Conservation (phyloP, 2,329 filamentous ascomycete species). For the Dendryphion nanum region DNA sequence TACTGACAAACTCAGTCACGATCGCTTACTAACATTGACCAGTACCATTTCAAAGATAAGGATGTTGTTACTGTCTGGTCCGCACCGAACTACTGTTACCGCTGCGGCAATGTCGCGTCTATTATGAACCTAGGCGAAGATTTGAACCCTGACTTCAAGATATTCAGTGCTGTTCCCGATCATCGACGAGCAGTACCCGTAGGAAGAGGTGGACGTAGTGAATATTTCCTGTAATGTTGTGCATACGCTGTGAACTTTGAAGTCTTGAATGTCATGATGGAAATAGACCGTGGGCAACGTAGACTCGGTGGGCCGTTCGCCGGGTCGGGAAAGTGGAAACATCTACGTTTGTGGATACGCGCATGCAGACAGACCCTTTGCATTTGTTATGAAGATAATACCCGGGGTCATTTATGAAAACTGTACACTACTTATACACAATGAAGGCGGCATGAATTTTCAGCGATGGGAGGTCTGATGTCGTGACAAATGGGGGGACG, state of each 20-base stretch:
- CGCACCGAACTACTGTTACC: slow-evolving; percentile 94
- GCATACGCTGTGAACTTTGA: slow-evolving; percentile 13
- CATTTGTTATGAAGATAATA: slow-evolving; percentile 19
- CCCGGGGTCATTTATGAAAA: slow-evolving; percentile 7
- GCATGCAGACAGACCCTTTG: slow-evolving; percentile 8
- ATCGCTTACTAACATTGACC: slow-evolving; percentile 16
- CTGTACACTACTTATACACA: slow-evolving; percentile 12
- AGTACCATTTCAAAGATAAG: slow-evolving; percentile 93
- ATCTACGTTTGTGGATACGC: too few relatives aligned
- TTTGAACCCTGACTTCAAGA: slow-evolving; percentile 86
- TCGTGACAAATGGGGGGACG: too few relatives aligned
- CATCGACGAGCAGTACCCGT: slow-evolving; percentile 77
- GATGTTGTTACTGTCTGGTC: slow-evolving; percentile 89
- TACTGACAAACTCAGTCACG: not conserved
- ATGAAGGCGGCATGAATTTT: too few relatives aligned
- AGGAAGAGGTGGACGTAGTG: slow-evolving; percentile 51
- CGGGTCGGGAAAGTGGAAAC: slow-evolving; percentile 3
- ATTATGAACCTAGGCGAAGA: slow-evolving; percentile 90
- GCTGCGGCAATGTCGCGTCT: slow-evolving; percentile 82
- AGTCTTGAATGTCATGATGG: slow-evolving; percentile 11
- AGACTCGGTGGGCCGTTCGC: slow-evolving; percentile 1
- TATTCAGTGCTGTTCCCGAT: slow-evolving; percentile 86
- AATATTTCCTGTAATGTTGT: slow-evolving; percentile 50
- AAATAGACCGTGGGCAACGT: slow-evolving; percentile 13
- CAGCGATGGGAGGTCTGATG: too few relatives aligned